A percentile compares a stretch with the other conserved stretches of the same genome.
phyloP scores from a whole-genome alignment of 108 stramenopile species.

The Licmophora abbreviata region DNA sequence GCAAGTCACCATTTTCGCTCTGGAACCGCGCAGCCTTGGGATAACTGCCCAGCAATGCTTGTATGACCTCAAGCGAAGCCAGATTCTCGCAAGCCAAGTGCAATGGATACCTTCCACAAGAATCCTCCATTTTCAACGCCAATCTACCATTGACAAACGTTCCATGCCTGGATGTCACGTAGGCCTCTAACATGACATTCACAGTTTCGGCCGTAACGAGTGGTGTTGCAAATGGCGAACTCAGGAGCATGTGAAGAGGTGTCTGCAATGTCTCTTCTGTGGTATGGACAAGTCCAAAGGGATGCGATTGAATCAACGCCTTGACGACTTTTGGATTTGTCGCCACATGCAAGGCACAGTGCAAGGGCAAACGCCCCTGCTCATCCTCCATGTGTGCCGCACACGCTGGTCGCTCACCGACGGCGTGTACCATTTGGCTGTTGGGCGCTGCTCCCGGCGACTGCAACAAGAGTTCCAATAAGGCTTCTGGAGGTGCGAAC shows the following conservation, averaged over 20 bases:
- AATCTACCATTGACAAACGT: slow-evolving; percentile 38
- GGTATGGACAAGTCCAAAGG: slow-evolving; percentile 36
- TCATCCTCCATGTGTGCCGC: slow-evolving; percentile 31
- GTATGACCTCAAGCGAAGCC: slow-evolving; percentile 40
- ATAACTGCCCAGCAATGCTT: slow-evolving; percentile 36
- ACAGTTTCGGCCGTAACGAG: slow-evolving; percentile 19
- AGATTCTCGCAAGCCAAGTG: slow-evolving; percentile 64
- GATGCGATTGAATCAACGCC: slow-evolving; percentile 30
- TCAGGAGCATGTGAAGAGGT: slow-evolving; percentile 34
- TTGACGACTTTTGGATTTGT: slow-evolving; percentile 19
- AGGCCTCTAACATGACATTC: slow-evolving; percentile 27
- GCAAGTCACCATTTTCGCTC: slow-evolving; percentile 30
- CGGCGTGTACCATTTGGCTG: too few species aligned
- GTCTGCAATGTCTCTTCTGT: slow-evolving; percentile 37
- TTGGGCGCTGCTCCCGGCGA: slow-evolving; percentile 11
- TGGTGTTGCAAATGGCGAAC: slow-evolving; percentile 24
- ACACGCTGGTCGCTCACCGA: background rate
- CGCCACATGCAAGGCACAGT: slow-evolving; percentile 28
- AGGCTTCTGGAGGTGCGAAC: slow-evolving; percentile 22
- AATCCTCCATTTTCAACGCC: slow-evolving; percentile 54
- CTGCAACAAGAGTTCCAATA: slow-evolving; percentile 34
- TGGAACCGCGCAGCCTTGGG: slow-evolving; percentile 30
- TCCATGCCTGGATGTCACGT: slow-evolving; percentile 28
- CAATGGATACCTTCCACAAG: slow-evolving; percentile 53
- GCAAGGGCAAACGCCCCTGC: slow-evolving; percentile 32